A percentile compares a stretch with the other conserved stretches of the same genome.
These are phyloP conservation scores for Ceratocystiopsis minuta DNA, from an alignment of 2,329 filamentous ascomycete genomes.

Conservation along the genomic window DNA sequence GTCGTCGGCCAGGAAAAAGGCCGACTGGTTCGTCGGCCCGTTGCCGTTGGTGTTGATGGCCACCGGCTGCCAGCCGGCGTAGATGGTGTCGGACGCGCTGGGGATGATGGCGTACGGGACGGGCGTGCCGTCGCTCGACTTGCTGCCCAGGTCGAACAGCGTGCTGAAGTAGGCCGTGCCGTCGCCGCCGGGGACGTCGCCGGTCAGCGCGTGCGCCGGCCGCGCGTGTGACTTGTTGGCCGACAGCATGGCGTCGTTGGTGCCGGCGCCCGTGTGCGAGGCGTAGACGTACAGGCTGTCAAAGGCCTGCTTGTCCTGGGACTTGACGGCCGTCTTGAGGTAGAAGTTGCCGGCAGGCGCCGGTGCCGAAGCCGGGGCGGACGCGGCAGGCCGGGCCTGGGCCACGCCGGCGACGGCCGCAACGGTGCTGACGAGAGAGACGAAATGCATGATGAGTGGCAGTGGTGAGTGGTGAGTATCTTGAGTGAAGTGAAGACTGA, in stretches of 20 bases:
- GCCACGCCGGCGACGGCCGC: too few relatives aligned
- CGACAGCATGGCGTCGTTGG: not conserved
- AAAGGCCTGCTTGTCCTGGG: not conserved
- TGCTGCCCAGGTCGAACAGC: too few relatives aligned
- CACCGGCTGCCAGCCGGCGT: not conserved
- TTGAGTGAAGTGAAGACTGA: too few relatives aligned
- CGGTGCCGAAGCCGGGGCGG: too few relatives aligned
- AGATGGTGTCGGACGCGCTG: not conserved
- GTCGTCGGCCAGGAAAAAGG: not conserved
- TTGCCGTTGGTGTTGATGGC: not conserved
- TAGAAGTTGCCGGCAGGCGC: not conserved
- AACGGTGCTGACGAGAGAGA: not conserved
- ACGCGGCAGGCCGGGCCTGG: too few relatives aligned
- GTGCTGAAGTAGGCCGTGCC: too few relatives aligned
- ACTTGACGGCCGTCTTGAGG: not conserved
- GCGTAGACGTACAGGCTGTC: not conserved
- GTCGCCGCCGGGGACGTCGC: too few relatives aligned
- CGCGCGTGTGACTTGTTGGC: not conserved
- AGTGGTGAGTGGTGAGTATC: too few relatives aligned
- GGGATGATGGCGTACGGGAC: not conserved
- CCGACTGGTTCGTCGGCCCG: too few relatives aligned
- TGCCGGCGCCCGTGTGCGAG: not conserved
- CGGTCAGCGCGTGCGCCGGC: too few relatives aligned
- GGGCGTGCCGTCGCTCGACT: too few relatives aligned
- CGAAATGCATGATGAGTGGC: not conserved